Evolutionary conservation across 768 basidiomycete species (phyloP).

Genomic region (Rhodotorula taiwanensis): DNA sequence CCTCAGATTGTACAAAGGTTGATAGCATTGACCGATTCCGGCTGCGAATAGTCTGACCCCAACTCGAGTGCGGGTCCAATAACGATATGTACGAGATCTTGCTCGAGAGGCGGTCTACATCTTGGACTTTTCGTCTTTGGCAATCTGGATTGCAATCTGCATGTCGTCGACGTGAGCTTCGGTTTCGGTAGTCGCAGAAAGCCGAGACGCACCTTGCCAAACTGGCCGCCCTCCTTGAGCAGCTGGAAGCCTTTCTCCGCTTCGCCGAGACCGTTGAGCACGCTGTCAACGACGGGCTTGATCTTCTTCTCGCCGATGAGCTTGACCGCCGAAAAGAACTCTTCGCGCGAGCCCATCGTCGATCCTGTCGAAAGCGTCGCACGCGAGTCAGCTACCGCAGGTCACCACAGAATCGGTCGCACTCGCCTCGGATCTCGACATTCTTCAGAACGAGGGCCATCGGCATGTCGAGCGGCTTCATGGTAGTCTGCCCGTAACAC

Average conservation of each 20-base stretch:
- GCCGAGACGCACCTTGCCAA: slow-evolving; percentile 69
- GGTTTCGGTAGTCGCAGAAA: too few species aligned
- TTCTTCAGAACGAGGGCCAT: slow-evolving; percentile 74
- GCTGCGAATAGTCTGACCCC: too few species aligned
- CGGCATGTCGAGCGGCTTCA: slow-evolving; percentile 62
- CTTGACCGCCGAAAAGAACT: slow-evolving; percentile 62
- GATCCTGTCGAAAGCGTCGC: slow-evolving; percentile 52
- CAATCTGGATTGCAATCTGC: too few species aligned
- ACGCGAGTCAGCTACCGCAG: not conserved
- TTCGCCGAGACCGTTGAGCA: slow-evolving; percentile 60
- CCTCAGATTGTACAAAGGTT: too few species aligned
- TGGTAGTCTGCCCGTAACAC: slow-evolving; percentile 36
- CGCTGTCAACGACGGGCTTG: slow-evolving; percentile 62
- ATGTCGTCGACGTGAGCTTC: too few species aligned
- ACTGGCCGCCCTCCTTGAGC: slow-evolving; percentile 59
- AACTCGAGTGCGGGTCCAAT: too few species aligned
- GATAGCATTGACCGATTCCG: too few species aligned
- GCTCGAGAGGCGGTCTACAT: too few species aligned
- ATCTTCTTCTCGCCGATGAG: slow-evolving; percentile 64
- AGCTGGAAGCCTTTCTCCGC: slow-evolving; percentile 66
- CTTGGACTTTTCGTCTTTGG: too few species aligned
- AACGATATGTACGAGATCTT: too few species aligned
- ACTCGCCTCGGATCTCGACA: slow-evolving; percentile 50
- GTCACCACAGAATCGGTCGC: not conserved
- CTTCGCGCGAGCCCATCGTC: slow-evolving; percentile 73